Percentiles rank a stretch among this genome's conserved stretches.
Conservation (phyloP, 75 land plant species). For the Selaginella tamariscina region DNA sequence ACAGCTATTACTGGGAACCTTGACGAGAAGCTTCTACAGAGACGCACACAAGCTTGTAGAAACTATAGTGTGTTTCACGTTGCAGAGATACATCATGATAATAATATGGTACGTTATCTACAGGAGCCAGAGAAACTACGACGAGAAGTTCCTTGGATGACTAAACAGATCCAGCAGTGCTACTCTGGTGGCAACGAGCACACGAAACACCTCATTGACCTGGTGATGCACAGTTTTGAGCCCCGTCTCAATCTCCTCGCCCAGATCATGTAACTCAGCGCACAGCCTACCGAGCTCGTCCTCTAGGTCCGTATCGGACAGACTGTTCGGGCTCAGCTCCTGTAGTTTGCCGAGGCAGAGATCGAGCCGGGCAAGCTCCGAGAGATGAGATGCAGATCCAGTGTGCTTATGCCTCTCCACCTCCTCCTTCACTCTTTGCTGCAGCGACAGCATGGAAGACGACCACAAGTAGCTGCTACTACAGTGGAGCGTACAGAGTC, state of each 20-base stretch:
- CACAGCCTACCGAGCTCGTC: slow-evolving; percentile 16
- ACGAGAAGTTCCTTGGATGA: neutral
- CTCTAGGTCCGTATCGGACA: slow-evolving; percentile 9
- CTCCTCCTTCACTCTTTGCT: slow-evolving; percentile 33
- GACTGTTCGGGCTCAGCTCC: slow-evolving; percentile 12
- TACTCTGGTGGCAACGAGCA: slow-evolving; percentile 49
- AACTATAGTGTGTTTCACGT: too few relatives aligned
- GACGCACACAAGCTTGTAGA: too few relatives aligned
- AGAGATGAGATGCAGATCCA: slow-evolving; percentile 27
- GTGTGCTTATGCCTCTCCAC: slow-evolving; percentile 15
- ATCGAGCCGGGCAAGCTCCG: slow-evolving; percentile 41
- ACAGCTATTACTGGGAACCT: too few relatives aligned
- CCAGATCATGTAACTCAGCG: slow-evolving; percentile 18
- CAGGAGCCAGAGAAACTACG: too few relatives aligned
- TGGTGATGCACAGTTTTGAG: slow-evolving; percentile 37
- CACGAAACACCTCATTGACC: slow-evolving; percentile 48
- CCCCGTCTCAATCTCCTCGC: slow-evolving; percentile 32
- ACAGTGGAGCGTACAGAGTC: slow-evolving; percentile 27
- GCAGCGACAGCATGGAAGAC: slow-evolving; percentile 28
- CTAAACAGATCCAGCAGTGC: slow-evolving; percentile 60
- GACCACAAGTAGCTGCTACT: slow-evolving; percentile 35
- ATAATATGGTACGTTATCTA: too few relatives aligned
- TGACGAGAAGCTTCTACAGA: too few relatives aligned
- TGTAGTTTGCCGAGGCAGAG: slow-evolving; percentile 20
- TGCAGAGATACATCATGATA: too few relatives aligned